phyloP scores from a whole-genome alignment of 176 grass and related monocot genomes.

The Eleusine coracana region DNA sequence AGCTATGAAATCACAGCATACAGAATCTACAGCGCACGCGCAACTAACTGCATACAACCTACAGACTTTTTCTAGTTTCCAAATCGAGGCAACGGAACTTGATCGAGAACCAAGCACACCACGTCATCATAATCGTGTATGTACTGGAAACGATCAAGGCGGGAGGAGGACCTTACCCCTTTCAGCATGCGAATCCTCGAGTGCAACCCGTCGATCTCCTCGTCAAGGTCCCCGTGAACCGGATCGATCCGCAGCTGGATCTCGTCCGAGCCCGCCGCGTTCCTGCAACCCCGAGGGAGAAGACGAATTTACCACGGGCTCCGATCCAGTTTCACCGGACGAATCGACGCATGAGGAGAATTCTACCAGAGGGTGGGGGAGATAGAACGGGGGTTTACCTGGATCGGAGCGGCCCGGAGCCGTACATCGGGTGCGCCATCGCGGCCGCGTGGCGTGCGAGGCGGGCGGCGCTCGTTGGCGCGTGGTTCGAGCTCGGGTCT shows the following conservation, averaged over 20 bases:
- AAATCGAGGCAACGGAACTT: not conserved
- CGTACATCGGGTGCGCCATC: constrained; percentile 69
- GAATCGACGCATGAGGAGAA: not conserved
- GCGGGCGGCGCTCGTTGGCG: not conserved
- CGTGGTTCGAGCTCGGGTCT: not conserved
- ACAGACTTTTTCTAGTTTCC: not conserved
- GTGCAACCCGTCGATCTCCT: constrained; percentile 70
- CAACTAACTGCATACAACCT: not conserved
- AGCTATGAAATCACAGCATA: not conserved
- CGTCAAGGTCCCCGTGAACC: constrained; percentile 60
- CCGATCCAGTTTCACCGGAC: not conserved
- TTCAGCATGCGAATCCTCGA: constrained; percentile 57
- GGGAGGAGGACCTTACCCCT: constrained; percentile 44
- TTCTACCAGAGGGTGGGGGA: not conserved
- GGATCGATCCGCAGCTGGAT: constrained; percentile 86
- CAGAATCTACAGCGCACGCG: not conserved
- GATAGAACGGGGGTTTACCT: constrained; percentile 39
- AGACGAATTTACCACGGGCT: not conserved
- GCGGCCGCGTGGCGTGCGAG: not conserved
- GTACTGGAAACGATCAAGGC: not conserved
- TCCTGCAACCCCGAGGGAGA: constrained; percentile 39
- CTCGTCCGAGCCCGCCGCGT: constrained; percentile 54
- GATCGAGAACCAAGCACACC: constrained; percentile 1
- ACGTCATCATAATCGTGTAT: no score
- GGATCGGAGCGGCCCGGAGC: constrained; percentile 69